Conservation (phyloP, 306 rosid genomes). For the Inga leiocalycina region DNA sequence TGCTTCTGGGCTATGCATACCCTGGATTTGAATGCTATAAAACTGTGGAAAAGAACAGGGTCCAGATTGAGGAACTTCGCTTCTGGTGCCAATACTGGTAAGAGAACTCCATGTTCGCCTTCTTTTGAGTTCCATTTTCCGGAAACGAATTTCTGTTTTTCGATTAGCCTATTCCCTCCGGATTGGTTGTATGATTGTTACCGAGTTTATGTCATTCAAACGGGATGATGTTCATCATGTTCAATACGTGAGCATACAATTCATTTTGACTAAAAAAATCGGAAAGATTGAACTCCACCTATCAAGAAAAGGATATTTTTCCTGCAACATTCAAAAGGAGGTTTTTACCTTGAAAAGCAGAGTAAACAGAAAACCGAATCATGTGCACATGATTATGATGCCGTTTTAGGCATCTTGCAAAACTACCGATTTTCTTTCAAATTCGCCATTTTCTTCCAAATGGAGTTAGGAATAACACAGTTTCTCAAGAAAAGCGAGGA, state of each 20-base stretch:
- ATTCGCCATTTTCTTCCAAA: background rate
- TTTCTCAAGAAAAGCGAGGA: background rate
- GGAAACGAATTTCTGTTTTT: background rate
- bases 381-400: slow-evolving; percentile 16
- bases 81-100: slow-evolving; percentile 99
- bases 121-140: background rate
- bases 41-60: slow-evolving; percentile 69
- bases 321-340: background rate
- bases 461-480: slow-evolving; percentile 23
- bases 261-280: background rate
- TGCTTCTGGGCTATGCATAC: slow-evolving; percentile 84
- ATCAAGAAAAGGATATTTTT: slow-evolving; percentile 5
- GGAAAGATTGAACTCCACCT: background rate
- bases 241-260: background rate
- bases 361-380: slow-evolving; percentile 14
- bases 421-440: background rate
- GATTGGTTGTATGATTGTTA: background rate
- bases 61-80: slow-evolving; percentile 72
- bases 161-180: background rate
- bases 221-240: background rate
- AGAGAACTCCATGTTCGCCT: background rate
- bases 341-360: slow-evolving; percentile 20
- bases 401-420: background rate
- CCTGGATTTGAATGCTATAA: slow-evolving; percentile 91
- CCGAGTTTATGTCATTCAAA: background rate